Percentiles rank a stretch among this genome's conserved stretches.
Evolutionary conservation across 768 basidiomycete genomes (phyloP).

Genomic region (Asterophora lycoperdoides): DNA sequence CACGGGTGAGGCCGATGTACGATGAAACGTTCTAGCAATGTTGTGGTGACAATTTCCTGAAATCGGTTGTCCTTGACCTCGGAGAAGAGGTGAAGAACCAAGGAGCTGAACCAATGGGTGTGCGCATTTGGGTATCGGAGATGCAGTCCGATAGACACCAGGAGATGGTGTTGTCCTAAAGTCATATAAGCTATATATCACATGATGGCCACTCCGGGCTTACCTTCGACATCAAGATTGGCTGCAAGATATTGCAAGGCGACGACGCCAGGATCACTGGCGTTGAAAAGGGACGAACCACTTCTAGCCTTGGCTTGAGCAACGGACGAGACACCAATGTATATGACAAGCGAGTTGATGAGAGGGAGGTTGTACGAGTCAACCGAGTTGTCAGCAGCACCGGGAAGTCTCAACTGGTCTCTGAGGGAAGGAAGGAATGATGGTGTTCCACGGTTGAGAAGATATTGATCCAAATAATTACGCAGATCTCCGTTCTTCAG

Average conservation of each 20-base stretch:
- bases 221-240: slow-evolving; percentile 90
- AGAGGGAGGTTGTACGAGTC: slow-evolving; percentile 84
- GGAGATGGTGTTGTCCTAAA: slow-evolving; percentile 89
- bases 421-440: slow-evolving; percentile 75
- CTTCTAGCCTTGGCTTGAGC: slow-evolving; percentile 84
- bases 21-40: slow-evolving; percentile 90
- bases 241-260: slow-evolving; percentile 78
- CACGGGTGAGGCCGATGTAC: slow-evolving; percentile 95
- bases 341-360: slow-evolving; percentile 93
- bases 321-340: slow-evolving; percentile 90
- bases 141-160: slow-evolving; percentile 91
- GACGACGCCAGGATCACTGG: slow-evolving; percentile 80
- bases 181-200: slow-evolving; percentile 24
- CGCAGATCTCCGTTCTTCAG: slow-evolving; percentile 81
- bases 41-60: slow-evolving; percentile 80
- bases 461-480: slow-evolving; percentile 76
- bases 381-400: slow-evolving; percentile 37
- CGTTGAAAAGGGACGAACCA: slow-evolving; percentile 75
- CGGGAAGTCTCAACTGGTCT: slow-evolving; percentile 62
- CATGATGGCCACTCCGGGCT: slow-evolving; percentile 16
- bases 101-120: slow-evolving; percentile 95
- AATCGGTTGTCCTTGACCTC: slow-evolving; percentile 75
- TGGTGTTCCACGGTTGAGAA: slow-evolving; percentile 69
- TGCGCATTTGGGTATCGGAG: slow-evolving; percentile 97
- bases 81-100: slow-evolving; percentile 82